These are phyloP conservation scores for Crithidia thermophila DNA, from an alignment of 208 protist species.

Conservation along the genomic window DNA sequence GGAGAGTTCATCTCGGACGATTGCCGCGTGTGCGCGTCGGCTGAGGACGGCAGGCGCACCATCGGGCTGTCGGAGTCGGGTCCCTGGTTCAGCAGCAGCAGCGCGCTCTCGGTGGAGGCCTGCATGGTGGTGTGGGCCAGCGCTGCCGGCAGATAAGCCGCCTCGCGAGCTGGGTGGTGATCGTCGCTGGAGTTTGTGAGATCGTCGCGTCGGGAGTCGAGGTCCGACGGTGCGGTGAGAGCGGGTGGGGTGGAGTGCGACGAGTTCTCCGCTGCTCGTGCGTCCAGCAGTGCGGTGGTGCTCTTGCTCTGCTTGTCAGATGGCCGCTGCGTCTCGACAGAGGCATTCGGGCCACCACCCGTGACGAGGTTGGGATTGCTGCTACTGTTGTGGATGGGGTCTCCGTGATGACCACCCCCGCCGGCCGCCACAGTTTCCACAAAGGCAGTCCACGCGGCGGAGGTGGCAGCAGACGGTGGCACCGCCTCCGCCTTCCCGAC, in stretches of 20 bases:
- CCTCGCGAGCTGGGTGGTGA: no score
- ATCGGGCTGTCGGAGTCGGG: conserved; percentile 10
- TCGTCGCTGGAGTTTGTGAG: neutral
- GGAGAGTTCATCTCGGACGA: neutral
- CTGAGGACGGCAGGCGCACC: conserved; percentile 12
- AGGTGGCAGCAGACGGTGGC: no score
- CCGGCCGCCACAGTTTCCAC: no score
- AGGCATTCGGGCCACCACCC: neutral
- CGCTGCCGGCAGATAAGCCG: neutral
- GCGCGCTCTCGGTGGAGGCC: neutral
- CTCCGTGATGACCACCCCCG: neutral
- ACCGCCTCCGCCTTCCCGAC: no score
- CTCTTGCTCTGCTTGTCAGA: no score
- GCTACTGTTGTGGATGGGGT: neutral
- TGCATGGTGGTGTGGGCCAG: neutral
- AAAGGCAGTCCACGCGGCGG: no score
- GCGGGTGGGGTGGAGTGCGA: neutral
- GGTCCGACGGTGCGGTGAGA: neutral
- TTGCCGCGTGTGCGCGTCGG: neutral
- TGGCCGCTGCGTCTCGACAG: neutral
- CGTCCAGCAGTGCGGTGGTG: no score
- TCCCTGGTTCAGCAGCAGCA: neutral
- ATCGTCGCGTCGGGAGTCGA: neutral
- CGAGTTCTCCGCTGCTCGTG: neutral
- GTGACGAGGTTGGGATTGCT: neutral